Percentiles rank a stretch among this genome's conserved stretches.
phyloP scores from a whole-genome alignment of 441 rosid genomes.

The Aleurites moluccanus region DNA sequence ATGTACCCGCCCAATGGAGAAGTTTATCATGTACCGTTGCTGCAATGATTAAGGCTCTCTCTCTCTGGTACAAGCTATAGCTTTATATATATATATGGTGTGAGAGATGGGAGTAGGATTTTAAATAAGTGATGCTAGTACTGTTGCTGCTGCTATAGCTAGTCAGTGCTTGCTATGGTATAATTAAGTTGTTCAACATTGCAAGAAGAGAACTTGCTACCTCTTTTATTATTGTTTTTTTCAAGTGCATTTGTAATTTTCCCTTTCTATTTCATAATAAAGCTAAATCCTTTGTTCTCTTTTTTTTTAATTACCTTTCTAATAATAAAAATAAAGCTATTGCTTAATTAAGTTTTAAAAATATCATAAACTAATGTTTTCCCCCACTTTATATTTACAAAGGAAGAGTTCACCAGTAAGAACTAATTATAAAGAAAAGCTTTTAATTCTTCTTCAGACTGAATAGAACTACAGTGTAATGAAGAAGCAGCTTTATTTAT shows the following conservation, averaged over 20 bases:
- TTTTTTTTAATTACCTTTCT: too few species aligned
- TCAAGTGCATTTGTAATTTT: neutral
- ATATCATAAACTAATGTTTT: too few species aligned
- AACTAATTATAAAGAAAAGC: slow-evolving; percentile 39
- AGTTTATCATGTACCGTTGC: slow-evolving; percentile 68
- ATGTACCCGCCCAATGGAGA: slow-evolving; percentile 64
- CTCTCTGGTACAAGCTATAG: neutral
- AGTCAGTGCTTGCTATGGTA: too few species aligned
- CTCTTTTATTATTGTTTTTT: neutral
- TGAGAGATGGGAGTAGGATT: neutral
- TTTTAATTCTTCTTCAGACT: slow-evolving; percentile 27
- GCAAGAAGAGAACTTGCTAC: neutral
- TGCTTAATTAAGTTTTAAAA: too few species aligned
- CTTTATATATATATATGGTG: neutral
- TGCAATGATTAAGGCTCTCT: slow-evolving; percentile 42
- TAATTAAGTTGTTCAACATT: neutral
- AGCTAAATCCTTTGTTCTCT: too few species aligned
- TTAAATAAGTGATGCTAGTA: neutral
- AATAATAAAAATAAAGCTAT: too few species aligned
- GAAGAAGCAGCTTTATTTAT: too few species aligned
- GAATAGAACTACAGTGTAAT: neutral
- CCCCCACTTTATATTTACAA: slow-evolving; percentile 28
- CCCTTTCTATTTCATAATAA: neutral
- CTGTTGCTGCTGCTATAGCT: too few species aligned
- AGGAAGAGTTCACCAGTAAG: slow-evolving; percentile 71